A percentile compares a stretch with the other conserved stretches of the same genome.
Conservation (phyloP, 2,329 filamentous ascomycete genomes). For the Clonostachys sp. region DNA sequence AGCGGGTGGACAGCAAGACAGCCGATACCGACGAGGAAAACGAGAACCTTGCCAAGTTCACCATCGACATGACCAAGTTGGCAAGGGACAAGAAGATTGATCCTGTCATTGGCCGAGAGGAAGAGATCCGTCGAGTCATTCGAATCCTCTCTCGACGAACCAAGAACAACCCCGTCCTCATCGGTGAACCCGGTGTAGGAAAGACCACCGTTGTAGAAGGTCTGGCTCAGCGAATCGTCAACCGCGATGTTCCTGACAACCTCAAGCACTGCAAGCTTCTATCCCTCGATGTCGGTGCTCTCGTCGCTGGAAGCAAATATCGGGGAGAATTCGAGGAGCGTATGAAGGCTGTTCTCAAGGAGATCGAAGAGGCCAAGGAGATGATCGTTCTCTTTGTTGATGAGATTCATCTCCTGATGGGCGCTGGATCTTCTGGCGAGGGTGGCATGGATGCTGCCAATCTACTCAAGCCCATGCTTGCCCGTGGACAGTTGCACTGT, state of each 20-base stretch:
- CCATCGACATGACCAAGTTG: conserved; percentile 96
- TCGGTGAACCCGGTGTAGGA: conserved; percentile 95
- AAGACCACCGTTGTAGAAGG: conserved; percentile 98
- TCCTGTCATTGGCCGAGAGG: conserved; percentile 93
- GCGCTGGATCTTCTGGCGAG: conserved; percentile 88
- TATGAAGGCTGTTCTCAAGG: conserved; percentile 98
- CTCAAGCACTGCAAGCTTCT: conserved; percentile 89
- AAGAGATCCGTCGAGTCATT: conserved; percentile 89
- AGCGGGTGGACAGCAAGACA: conserved; percentile 91
- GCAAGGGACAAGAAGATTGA: conserved; percentile 97
- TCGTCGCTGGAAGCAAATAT: conserved; percentile 97
- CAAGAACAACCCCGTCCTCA: conserved; percentile 98
- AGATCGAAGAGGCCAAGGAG: conserved; percentile 90
- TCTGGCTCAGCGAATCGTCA: conserved; percentile 90
- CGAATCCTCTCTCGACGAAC: conserved; percentile 89
- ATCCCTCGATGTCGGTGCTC: conserved; percentile 88
- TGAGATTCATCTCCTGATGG: conserved; percentile 98
- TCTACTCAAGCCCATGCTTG: conserved; percentile 95
- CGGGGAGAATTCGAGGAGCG: conserved; percentile 97
- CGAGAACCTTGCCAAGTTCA: conserved; percentile 96
- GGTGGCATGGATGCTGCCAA: conserved; percentile 99
- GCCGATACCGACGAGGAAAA: conserved; percentile 90
- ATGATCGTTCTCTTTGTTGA: conserved; percentile 98
- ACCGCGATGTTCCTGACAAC: conserved; percentile 93
- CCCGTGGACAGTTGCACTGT: conserved; percentile 92